Conservation (phyloP, 1,284 basidiomycete genomes). For the Pholiota adiposa region DNA sequence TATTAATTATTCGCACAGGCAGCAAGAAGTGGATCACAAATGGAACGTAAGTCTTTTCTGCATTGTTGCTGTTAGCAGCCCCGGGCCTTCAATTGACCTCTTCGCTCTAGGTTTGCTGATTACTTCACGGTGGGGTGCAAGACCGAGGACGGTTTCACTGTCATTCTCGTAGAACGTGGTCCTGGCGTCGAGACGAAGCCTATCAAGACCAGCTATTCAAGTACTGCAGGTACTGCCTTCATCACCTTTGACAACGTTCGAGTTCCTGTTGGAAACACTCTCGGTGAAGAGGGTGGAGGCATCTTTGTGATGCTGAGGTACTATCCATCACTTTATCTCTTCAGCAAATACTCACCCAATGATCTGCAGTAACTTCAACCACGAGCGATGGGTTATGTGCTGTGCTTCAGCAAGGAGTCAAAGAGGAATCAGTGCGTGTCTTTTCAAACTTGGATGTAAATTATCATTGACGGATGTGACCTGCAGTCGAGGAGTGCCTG, state of each 20-base stretch:
- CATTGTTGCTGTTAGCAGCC: no score
- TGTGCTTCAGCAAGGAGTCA: conserved; percentile 72
- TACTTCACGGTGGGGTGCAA: conserved; percentile 47
- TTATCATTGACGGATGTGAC: conserved; percentile 20
- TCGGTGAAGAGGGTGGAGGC: conserved; percentile 85
- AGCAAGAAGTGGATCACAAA: conserved; percentile 64
- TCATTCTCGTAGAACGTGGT: conserved; percentile 79
- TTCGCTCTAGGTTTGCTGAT: conserved; percentile 50
- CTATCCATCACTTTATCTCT: not conserved
- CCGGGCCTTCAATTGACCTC: not conserved
- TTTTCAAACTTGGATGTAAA: not conserved
- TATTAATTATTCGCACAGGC: conserved; percentile 17
- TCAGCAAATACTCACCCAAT: not conserved
- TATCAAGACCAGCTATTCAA: conserved; percentile 86
- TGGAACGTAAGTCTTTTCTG: conserved; percentile 45
- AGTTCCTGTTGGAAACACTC: conserved; percentile 86
- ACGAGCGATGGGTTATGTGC: conserved; percentile 85
- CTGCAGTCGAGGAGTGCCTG: conserved; percentile 75
- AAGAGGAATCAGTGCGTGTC: conserved; percentile 43
- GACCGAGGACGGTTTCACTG: conserved; percentile 77
- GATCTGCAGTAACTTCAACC: conserved; percentile 68
- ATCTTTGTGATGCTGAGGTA: conserved; percentile 79
- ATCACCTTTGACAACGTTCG: conserved; percentile 89
- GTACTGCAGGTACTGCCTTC: conserved; percentile 82
- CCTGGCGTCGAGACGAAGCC: conserved; percentile 83